Base-by-base conservation (phyloP, 2,329 filamentous ascomycete species). In the Mariannaea sp. region DNA sequence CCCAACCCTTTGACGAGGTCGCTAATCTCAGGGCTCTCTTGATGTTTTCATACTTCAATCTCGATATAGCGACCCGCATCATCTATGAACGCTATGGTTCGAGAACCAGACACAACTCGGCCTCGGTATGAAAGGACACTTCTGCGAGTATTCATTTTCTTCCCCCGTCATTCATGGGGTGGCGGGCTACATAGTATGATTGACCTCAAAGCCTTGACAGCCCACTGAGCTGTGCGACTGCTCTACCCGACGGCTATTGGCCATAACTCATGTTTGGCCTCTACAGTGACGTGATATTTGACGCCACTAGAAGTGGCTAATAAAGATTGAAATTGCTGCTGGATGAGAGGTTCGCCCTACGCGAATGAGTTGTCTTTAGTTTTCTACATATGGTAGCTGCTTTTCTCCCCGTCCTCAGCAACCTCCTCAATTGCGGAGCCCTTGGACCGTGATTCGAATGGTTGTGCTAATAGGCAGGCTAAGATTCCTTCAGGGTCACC, bases 11-110 rank as follows among this genome's bases (percentile, higher is more conserved):
- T 32, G 29, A 32, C 5, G 29, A 10, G 24, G 33, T 54, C 51
- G 51, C 51, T 42, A 54, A 53, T 54, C 51, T 54, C 39, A 40
- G 51, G 20, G 16, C 39, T 38, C 33, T 49, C 47, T 33, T 19
- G 32, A 46, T n/a, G 14, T 40, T 40, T 30, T 24, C 51, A 46
- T 35, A n/a, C 24, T 17, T 19, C 20, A 27, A 39, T 45, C 40
- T 43, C 40, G 33, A 45, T 44, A 41, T 44, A 20, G 40, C 40
- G 40, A 32, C 45, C 51, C 42, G 45, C 44, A 49, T 39, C 41
- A 16, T 14, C 12, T 24, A 26, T 14, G 35, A 29, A 52, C 46
- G 24, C 16, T 16, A 39, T 40, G 35, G 45, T 51, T 51, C 40
- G 48, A 19, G 43, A 26, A 20, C 16, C 16, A 27, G 20, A 27